Evolutionary conservation across 2,329 filamentous ascomycete genomes (phyloP).

Genomic region (Ophiosphaerella herpotricha): DNA sequence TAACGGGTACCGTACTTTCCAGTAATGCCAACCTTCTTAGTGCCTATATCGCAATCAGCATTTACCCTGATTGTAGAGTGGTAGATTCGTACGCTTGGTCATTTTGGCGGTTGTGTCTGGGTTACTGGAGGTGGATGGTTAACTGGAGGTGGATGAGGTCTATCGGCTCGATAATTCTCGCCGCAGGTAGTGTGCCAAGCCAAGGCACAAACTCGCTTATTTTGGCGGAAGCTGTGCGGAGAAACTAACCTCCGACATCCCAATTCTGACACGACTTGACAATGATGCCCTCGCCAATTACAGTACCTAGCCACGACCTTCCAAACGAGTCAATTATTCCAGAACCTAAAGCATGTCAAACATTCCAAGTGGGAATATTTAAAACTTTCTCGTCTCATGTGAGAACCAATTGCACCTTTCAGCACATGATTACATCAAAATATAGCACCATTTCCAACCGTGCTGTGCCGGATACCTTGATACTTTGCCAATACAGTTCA

Average conservation of each 20-base stretch:
- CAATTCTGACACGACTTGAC: too few species aligned
- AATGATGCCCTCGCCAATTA: too few species aligned
- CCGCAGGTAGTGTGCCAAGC: neutral
- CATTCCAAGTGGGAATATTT: too few species aligned
- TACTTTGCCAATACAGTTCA: too few species aligned
- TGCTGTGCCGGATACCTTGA: too few species aligned
- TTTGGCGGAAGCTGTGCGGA: conserved; percentile 6
- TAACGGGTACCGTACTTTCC: conserved; percentile 97
- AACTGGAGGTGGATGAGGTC: conserved; percentile 16
- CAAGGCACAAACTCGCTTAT: neutral
- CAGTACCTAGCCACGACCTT: too few species aligned
- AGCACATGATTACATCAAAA: too few species aligned
- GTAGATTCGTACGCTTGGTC: conserved; percentile 43
- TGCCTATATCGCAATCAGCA: conserved; percentile 32
- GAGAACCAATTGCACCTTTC: too few species aligned
- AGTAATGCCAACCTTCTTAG: conserved; percentile 86
- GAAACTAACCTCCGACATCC: conserved; percentile 8
- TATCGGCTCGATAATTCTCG: neutral
- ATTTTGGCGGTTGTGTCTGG: conserved; percentile 59
- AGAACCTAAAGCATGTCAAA: too few species aligned
- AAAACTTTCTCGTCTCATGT: too few species aligned
- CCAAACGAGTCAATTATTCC: too few species aligned
- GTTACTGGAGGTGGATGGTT: conserved; percentile 21
- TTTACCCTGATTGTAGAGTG: conserved; percentile 5
- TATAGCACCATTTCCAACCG: too few species aligned